phyloP scores from a whole-genome alignment of 345 rosid species.

The Sonneratia caseolaris region DNA sequence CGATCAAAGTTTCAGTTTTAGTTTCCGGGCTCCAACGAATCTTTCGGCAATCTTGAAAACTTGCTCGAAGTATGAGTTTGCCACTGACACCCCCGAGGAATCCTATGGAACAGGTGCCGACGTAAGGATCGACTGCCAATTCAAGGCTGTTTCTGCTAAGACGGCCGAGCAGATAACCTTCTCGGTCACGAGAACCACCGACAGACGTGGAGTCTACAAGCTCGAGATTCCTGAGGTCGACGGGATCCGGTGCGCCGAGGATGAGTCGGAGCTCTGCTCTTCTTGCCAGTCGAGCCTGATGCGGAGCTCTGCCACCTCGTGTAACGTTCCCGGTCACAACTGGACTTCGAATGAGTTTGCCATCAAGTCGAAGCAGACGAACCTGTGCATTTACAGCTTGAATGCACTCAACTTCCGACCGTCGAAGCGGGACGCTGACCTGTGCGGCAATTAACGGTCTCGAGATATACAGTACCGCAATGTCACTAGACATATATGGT shows the following conservation, averaged over 20 bases:
- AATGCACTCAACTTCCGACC: slow-evolving; percentile 72
- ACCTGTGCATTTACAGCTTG: slow-evolving; percentile 70
- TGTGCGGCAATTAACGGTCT: slow-evolving; percentile 30
- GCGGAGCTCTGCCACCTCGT: slow-evolving; percentile 43
- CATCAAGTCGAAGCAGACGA: slow-evolving; percentile 49
- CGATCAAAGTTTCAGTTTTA: too few relatives aligned
- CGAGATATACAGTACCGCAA: not conserved
- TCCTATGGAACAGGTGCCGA: slow-evolving; percentile 49
- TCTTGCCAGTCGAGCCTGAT: slow-evolving; percentile 69
- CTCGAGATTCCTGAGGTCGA: slow-evolving; percentile 65
- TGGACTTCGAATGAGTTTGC: slow-evolving; percentile 61
- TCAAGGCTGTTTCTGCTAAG: slow-evolving; percentile 46
- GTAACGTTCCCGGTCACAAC: slow-evolving; percentile 73
- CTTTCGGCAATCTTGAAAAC: too few relatives aligned
- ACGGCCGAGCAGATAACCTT: slow-evolving; percentile 52
- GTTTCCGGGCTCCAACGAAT: too few relatives aligned
- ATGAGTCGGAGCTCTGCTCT: slow-evolving; percentile 32
- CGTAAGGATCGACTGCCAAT: slow-evolving; percentile 69
- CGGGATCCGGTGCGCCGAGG: slow-evolving; percentile 60
- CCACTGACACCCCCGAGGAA: not conserved
- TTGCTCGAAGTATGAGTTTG: not conserved
- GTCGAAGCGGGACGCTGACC: slow-evolving; percentile 35
- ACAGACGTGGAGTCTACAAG: slow-evolving; percentile 64
- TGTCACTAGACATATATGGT: not conserved
- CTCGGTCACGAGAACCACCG: slow-evolving; percentile 82